Evolutionary conservation across 139 green algal genomes (phyloP).

Genomic region (Tetratostichococcus sp.): DNA sequence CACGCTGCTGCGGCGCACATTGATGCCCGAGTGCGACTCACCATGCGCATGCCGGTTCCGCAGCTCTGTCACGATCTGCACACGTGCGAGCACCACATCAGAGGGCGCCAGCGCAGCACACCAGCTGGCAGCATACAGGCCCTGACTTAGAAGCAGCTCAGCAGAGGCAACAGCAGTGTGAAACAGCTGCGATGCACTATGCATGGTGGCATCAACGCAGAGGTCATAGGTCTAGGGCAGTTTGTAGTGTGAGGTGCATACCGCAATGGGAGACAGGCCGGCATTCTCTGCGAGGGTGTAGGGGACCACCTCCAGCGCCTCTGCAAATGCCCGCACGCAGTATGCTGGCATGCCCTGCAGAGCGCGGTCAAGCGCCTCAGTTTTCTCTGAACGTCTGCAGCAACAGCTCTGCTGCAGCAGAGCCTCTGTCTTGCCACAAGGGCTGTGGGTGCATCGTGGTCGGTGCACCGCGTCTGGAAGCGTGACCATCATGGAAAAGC

Average conservation of each 20-base stretch:
- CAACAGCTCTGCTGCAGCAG: neutral
- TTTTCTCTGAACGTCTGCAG: neutral
- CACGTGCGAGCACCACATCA: no score
- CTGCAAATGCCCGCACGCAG: conserved; percentile 88
- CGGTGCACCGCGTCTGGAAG: no score
- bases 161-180: no score
- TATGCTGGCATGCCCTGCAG: conserved; percentile 90
- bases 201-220: no score
- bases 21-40: conserved; percentile 58
- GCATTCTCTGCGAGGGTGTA: conserved; percentile 99
- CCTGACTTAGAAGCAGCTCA: no score
- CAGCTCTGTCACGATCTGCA: conserved; percentile 94
- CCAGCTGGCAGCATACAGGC: no score
- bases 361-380: neutral
- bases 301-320: conserved; percentile 96
- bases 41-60: conserved; percentile 76
- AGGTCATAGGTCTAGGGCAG: no score
- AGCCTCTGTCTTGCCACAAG: no score
- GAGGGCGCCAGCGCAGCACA: no score
- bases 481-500: no score
- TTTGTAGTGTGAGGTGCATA: neutral
- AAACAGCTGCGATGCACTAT: no score
- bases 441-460: no score
- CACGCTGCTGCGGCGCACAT: conserved; percentile 63
- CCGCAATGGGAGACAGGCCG: conserved; percentile 89